Evolutionary conservation across 441 rosid genomes (phyloP).

Genomic region (Kokia cookei): DNA sequence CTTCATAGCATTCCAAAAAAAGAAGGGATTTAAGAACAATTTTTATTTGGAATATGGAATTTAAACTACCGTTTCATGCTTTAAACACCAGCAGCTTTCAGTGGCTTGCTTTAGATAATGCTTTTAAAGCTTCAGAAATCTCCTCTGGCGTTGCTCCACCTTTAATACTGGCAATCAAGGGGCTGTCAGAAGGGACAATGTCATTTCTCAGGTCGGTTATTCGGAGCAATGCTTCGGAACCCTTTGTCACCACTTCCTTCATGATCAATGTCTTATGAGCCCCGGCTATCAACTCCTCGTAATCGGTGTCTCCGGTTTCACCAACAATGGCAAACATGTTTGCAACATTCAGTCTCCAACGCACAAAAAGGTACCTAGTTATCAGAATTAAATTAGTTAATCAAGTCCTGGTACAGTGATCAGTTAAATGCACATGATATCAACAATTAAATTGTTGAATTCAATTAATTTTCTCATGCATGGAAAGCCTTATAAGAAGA

Average conservation of each 20-base stretch:
- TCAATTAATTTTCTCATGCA: neutral
- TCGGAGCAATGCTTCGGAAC: slow-evolving; percentile 65
- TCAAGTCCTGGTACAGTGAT: neutral
- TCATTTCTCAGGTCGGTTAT: slow-evolving; percentile 56
- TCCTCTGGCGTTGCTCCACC: slow-evolving; percentile 40
- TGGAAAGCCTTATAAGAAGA: neutral
- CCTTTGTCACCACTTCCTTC: slow-evolving; percentile 49
- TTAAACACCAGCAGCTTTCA: neutral
- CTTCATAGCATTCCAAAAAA: no score
- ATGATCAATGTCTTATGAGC: slow-evolving; percentile 72
- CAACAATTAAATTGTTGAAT: neutral
- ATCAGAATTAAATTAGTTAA: neutral
- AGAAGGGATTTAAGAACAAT: neutral
- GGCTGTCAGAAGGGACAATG: slow-evolving; percentile 63
- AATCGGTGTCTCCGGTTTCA: slow-evolving; percentile 83
- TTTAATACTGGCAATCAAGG: slow-evolving; percentile 40
- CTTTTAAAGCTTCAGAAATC: slow-evolving; percentile 52
- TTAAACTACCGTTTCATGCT: neutral
- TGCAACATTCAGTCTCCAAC: slow-evolving; percentile 86
- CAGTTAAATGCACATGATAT: neutral
- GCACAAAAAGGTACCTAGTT: slow-evolving; percentile 75
- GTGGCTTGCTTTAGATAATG: slow-evolving; percentile 39
- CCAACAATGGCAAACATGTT: slow-evolving; percentile 83
- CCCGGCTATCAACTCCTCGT: slow-evolving; percentile 79
- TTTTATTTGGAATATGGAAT: neutral